Base-by-base conservation (phyloP, 2,329 filamentous ascomycete species). In the Fusarium robinianum region DNA sequence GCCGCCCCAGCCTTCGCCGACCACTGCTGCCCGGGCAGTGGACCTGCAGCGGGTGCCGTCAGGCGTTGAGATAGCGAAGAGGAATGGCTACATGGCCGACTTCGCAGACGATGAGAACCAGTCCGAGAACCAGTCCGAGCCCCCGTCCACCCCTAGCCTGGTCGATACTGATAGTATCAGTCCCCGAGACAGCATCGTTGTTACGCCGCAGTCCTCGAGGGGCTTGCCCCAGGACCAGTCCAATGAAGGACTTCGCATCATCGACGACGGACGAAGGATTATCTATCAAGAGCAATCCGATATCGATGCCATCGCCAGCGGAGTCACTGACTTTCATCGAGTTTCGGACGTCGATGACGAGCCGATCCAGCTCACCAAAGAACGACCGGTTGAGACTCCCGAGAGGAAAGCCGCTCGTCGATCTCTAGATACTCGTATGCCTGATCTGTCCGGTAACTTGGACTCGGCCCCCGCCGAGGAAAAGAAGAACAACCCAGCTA, bases 131-230 rank as follows among this genome's bases (percentile, higher is more conserved):
- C 49, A 58, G 51, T 61, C 61, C 49, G 59, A 63, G 42, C 55
- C 50, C 51, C 58, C 60, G 26, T 63, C 60, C 50, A 61, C 60
- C 26, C 61, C 61, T 24, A 63, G 61, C 23, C 41, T 63, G 43
- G 60, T 57, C 31, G 61, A 63, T 58, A 63, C 61, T 52, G 61
- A 62, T 55, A 63, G 61, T 41, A 35, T 62, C 49, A 60, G 57
- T 43, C 61, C 53, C 17, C 61, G 53, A 47, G 61, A 63, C 16
- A 63, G 58, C 49, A 27, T 61, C 17, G 17, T 58, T 35, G 58
- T 49, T 31, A 63, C 60, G 14, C 60, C 58, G 11, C 37, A 52
- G 30, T 60, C 59, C 29, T 27, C 38, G n/a, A 48, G 60, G 32
- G 36, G 33, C 6, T 27, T 37, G 19, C 25, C 51, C 30, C 55